These are phyloP conservation scores for Xylona heveae DNA, from an alignment of 495 filamentous ascomycete species.

Conservation along the genomic window DNA sequence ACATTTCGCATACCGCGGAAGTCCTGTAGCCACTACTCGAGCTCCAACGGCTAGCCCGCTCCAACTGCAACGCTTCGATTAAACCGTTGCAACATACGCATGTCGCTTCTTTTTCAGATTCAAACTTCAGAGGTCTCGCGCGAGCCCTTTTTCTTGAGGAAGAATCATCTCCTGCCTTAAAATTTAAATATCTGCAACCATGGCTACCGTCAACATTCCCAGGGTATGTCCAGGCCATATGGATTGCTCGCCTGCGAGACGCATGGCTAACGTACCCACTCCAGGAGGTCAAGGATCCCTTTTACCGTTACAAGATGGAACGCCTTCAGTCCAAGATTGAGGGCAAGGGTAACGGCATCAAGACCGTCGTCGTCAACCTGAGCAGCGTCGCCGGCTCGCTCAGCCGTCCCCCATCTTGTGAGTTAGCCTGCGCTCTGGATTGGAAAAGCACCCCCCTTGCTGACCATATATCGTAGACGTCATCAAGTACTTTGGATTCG, in stretches of 20 bases:
- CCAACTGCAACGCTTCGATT: conserved; percentile 1
- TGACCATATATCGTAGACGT: conserved; percentile 29
- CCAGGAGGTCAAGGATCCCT: conserved; percentile 81
- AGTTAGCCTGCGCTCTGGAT: conserved; percentile 10
- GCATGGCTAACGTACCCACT: conserved; percentile 6
- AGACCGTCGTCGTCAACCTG: conserved; percentile 91
- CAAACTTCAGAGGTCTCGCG: conserved; percentile 20
- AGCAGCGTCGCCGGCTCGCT: conserved; percentile 86
- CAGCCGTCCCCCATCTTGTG: conserved; percentile 68
- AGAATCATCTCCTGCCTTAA: background rate
- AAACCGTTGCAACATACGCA: background rate
- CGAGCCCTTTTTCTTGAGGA: conserved; percentile 13
- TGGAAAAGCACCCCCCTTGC: conserved; percentile 2
- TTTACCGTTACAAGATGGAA: conserved; percentile 99
- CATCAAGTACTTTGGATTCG: conserved; percentile 99
- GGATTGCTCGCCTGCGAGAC: background rate
- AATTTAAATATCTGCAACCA: conserved; percentile 25
- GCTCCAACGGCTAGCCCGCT: conserved; percentile 63
- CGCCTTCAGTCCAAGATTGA: conserved; percentile 95
- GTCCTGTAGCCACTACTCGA: conserved; percentile 66
- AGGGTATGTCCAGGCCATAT: conserved; percentile 24
- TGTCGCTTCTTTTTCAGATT: background rate
- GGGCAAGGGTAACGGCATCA: conserved; percentile 97
- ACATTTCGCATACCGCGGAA: conserved; percentile 77
- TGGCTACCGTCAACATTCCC: conserved; percentile 92